These are phyloP conservation scores for Saturnispora galanensis DNA, from an alignment of 805 yeast species.

Conservation along the genomic window DNA sequence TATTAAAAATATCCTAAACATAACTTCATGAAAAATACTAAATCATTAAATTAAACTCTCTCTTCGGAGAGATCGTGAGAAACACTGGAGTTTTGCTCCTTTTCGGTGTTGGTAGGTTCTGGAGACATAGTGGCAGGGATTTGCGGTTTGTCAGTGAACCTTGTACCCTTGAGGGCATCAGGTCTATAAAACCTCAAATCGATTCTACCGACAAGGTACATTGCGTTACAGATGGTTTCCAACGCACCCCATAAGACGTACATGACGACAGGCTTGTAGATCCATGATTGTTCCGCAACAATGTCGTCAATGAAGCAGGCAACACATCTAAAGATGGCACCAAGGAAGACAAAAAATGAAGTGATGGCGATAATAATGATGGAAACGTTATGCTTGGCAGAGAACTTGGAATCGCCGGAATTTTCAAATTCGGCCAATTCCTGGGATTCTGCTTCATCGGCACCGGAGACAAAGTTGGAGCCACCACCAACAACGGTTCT, in stretches of 20 bases:
- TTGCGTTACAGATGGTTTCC: conserved; percentile 46
- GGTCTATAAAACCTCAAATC: conserved; percentile 78
- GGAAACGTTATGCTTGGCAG: conserved; percentile 41
- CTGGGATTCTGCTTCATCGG: conserved; percentile 9
- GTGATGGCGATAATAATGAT: conserved; percentile 36
- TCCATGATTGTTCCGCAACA: conserved; percentile 30
- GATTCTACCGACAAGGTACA: conserved; percentile 54
- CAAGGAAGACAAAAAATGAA: conserved; percentile 39
- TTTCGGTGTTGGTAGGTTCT: conserved; percentile 1
- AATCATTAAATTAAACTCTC: conserved; percentile 6
- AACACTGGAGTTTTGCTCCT: conserved; percentile 4
- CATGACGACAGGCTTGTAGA: conserved; percentile 47
- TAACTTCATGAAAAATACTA: neutral
- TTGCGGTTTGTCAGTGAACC: conserved; percentile 7
- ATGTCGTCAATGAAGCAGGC: conserved; percentile 32
- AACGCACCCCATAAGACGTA: conserved; percentile 61
- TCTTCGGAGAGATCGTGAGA: conserved; percentile 9
- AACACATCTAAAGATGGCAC: conserved; percentile 42
- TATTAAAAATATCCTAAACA: neutral
- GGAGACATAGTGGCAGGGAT: conserved; percentile 3
- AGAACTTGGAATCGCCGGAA: conserved; percentile 18
- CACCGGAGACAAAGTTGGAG: conserved; percentile 7
- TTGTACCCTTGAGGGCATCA: conserved; percentile 27
- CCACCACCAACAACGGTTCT: conserved; percentile 25
- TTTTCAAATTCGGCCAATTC: conserved; percentile 18